Percentiles rank a stretch among this genome's conserved stretches.
phyloP scores from a whole-genome alignment of 768 basidiomycete species.

The Xanthoconium purpureum region DNA sequence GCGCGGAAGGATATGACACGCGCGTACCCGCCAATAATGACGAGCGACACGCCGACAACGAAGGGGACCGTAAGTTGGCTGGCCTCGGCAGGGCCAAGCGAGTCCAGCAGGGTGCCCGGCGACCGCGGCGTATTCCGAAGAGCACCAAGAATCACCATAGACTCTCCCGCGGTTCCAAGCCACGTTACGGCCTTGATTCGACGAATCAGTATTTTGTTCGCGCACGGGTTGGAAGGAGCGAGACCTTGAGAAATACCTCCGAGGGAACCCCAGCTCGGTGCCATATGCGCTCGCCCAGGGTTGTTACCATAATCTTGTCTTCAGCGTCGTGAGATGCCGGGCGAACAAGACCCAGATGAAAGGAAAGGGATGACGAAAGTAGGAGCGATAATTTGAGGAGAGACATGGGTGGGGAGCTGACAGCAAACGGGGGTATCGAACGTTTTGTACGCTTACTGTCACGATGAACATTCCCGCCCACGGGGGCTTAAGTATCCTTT shows the following conservation, averaged over 20 bases:
- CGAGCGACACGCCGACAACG: constrained; percentile 5
- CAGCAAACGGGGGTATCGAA: too few relatives aligned
- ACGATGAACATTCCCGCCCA: not conserved
- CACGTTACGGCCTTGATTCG: not conserved
- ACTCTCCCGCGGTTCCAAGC: not conserved
- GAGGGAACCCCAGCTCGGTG: not conserved
- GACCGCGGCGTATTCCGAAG: not conserved
- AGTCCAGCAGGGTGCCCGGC: not conserved
- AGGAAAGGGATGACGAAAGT: constrained; percentile 4
- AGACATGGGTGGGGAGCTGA: constrained; percentile 5
- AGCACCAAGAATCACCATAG: not conserved
- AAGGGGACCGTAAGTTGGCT: constrained; percentile 1
- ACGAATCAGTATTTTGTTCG: not conserved
- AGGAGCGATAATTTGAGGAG: constrained; percentile 7
- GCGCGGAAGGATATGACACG: constrained; percentile 4
- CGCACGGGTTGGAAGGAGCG: not conserved
- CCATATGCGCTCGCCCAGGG: constrained; percentile 8
- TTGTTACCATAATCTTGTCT: constrained; percentile 5
- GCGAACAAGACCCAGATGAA: not conserved
- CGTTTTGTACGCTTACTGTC: not conserved
- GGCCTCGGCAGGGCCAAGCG: constrained; percentile 11
- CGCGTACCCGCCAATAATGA: constrained; percentile 1
- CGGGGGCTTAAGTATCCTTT: not conserved
- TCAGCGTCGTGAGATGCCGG: not conserved
- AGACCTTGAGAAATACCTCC: not conserved